Conservation (phyloP, 805 yeast species). For the Jamesozyma gamospora region DNA sequence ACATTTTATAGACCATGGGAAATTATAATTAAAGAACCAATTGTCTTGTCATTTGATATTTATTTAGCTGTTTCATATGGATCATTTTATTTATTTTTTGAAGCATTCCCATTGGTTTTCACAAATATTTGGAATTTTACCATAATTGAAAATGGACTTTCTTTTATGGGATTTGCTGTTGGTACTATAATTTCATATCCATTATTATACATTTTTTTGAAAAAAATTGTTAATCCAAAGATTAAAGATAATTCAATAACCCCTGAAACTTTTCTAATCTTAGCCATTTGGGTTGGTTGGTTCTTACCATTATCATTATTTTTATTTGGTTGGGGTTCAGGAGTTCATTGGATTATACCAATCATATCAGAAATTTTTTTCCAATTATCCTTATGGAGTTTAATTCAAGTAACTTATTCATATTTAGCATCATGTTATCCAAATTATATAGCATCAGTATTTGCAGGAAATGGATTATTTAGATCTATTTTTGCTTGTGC, state of each 20-base stretch:
- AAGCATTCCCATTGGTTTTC: constrained; percentile 52
- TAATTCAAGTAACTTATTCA: constrained; percentile 44
- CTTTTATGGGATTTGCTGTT: constrained; percentile 38
- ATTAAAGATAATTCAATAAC: constrained; percentile 21
- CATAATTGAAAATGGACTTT: constrained; percentile 36
- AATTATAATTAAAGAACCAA: constrained; percentile 45
- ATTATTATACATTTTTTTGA: constrained; percentile 20
- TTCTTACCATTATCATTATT: constrained; percentile 36
- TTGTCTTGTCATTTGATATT: constrained; percentile 41
- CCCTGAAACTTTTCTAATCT: constrained; percentile 37
- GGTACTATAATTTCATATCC: constrained; percentile 37
- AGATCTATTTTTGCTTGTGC: constrained; percentile 46
- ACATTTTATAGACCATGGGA: constrained; percentile 41
- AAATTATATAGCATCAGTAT: constrained; percentile 45
- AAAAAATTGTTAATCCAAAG: constrained; percentile 21
- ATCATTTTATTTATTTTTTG: constrained; percentile 46
- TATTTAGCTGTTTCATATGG: constrained; percentile 47
- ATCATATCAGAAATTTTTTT: constrained; percentile 35
- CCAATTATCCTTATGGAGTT: constrained; percentile 32
- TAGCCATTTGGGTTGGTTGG: constrained; percentile 34
- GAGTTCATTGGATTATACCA: constrained; percentile 43
- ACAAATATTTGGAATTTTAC: constrained; percentile 37
- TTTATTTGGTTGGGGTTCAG: constrained; percentile 43
- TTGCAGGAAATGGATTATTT: constrained; percentile 45
- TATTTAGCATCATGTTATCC: constrained; percentile 42